Evolutionary conservation across 345 rosid genomes (phyloP), one percentile per base, ranked within the genome.

Genomic region (Anacardium occidentale): DNA sequence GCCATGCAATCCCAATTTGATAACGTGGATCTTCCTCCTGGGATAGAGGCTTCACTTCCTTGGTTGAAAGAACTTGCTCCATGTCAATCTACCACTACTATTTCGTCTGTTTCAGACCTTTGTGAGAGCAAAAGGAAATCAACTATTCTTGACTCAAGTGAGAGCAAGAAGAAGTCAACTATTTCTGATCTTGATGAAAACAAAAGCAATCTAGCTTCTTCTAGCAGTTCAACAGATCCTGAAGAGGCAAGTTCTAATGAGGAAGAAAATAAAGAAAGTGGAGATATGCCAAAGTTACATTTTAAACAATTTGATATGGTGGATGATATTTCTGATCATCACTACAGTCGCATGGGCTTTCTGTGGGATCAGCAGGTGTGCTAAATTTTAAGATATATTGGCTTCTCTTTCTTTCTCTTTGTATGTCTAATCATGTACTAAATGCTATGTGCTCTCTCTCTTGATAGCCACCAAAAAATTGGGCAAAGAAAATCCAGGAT

Each of bases 1-100:
- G 65, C 70, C 18, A 59, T 83, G 70, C 88, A 87, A 56, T 79
- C 85, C 68, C 84, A 81, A 44, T 81, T 83, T 40, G 88, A 87
- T 72, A 76, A 74, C 63, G 87, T 84, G 66, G 87, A 85, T 83
- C 79, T 87, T 66, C 90, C 90, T 65, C 40, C 88, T 68, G 91
- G 88, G 22, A 81, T 84, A 14, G 91, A 87, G 78, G 82, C 76
- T 32, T 52, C 85, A 3, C 60, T 86, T 66, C 76, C 85, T 74
- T 87, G 88, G 86, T 62, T 84, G 69, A 77, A 75, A 59, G 78
- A 74, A 21, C 54, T 83, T 64, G 76, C 75, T 74, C 11, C 72
- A 11, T 34, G 21, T 44, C 77, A 45, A 75, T 37, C 7, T 37
- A 7, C 7, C 47, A 63, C 48, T 7, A 13, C 64, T 22, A 75